phyloP scores from a whole-genome alignment of 345 rosid genomes.

The Pugionium cornutum region DNA sequence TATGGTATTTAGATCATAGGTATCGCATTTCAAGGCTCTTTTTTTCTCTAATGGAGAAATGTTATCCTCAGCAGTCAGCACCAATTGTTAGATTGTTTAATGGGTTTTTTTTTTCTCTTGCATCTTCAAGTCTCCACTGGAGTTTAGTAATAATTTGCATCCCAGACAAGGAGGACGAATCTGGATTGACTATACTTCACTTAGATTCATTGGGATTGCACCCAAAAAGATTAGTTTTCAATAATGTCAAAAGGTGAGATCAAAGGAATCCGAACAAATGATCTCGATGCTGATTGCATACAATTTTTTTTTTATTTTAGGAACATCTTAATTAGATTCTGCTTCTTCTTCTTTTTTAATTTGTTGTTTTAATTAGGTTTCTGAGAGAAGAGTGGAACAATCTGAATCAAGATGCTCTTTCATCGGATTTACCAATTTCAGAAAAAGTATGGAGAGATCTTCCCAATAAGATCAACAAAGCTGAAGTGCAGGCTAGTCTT shows the following conservation, averaged over 20 bases:
- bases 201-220: constrained; percentile 86
- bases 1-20: background rate
- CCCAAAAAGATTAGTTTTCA: constrained; percentile 54
- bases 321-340: background rate
- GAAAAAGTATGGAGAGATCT: constrained; percentile 65
- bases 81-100: background rate
- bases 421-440: constrained; percentile 60
- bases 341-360: background rate
- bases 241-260: constrained; percentile 69
- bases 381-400: constrained; percentile 80
- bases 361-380: constrained; percentile 47
- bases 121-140: constrained; percentile 74
- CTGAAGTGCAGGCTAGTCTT: constrained; percentile 51
- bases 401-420: constrained; percentile 53
- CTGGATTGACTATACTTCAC: constrained; percentile 81
- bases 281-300: background rate
- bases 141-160: constrained; percentile 90
- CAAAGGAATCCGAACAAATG: constrained; percentile 5
- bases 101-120: background rate
- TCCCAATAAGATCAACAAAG: constrained; percentile 56
- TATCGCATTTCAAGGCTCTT: background rate
- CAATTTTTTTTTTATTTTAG: background rate
- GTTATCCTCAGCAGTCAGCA: background rate
- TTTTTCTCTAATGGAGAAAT: background rate
- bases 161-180: constrained; percentile 73